phyloP scores from a whole-genome alignment of 805 yeast genomes.

The Peterozyma xylosa region DNA sequence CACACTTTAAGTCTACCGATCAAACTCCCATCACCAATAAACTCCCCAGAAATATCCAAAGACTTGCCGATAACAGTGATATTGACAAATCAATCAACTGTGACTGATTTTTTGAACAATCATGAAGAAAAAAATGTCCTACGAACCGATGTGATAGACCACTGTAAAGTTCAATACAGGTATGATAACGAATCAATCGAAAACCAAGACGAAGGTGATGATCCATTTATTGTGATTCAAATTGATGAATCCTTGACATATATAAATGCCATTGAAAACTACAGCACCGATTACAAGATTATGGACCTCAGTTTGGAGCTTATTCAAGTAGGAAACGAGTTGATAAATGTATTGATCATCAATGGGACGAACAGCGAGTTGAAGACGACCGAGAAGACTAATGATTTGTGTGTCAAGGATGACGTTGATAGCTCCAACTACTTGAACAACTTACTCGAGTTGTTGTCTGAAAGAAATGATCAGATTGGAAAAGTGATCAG shows the following conservation, averaged over 20 bases:
- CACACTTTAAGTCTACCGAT: too few species aligned
- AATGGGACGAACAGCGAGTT: constrained; percentile 1
- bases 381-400: constrained; percentile 1
- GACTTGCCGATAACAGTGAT: background rate
- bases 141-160: constrained; percentile 5
- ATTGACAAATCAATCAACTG: background rate
- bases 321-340: background rate
- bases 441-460: constrained; percentile 11
- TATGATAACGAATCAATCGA: background rate
- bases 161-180: background rate
- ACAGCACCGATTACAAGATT: background rate
- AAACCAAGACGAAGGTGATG: background rate
- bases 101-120: constrained; percentile 16
- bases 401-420: constrained; percentile 7
- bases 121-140: constrained; percentile 12
- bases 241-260: background rate
- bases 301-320: background rate
- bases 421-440: constrained; percentile 12
- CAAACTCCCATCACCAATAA: background rate
- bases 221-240: background rate
- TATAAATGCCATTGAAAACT: background rate
- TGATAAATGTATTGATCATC: background rate
- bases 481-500: constrained; percentile 7
- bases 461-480: constrained; percentile 16
- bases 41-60: background rate